Conservation (phyloP, 768 basidiomycete genomes). For the Suillus paluster region DNA sequence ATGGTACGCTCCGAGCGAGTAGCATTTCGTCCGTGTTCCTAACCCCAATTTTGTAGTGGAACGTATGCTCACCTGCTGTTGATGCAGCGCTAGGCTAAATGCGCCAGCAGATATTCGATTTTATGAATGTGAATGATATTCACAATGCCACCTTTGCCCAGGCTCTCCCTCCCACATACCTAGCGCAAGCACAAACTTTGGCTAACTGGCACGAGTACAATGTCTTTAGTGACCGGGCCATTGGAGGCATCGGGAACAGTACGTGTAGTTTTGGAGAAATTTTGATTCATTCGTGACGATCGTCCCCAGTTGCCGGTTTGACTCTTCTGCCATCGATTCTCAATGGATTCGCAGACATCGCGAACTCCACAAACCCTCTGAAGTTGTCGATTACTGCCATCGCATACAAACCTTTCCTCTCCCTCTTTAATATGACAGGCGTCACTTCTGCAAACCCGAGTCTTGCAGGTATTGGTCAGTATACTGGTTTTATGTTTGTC, state of each 20-base stretch:
- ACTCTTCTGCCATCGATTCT: conserved; percentile 67
- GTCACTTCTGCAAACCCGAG: conserved; percentile 52
- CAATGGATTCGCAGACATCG: conserved; percentile 54
- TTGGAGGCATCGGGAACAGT: conserved; percentile 72
- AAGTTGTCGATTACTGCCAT: conserved; percentile 64
- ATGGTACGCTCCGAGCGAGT: conserved; percentile 47
- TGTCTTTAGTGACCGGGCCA: conserved; percentile 58
- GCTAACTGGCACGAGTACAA: conserved; percentile 78
- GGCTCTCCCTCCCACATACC: conserved; percentile 49
- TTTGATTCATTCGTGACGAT: not conserved
- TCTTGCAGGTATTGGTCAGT: conserved; percentile 61
- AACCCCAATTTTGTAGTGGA: conserved; percentile 41
- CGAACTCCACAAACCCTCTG: conserved; percentile 51
- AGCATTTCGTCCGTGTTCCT: conserved; percentile 8
- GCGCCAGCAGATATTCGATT: conserved; percentile 61
- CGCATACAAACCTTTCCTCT: conserved; percentile 80
- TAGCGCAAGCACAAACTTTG: conserved; percentile 59
- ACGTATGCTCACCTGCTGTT: conserved; percentile 36
- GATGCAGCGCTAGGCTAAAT: not conserved
- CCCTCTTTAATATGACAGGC: conserved; percentile 78
- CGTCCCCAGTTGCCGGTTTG: conserved; percentile 61
- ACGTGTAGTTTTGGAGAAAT: conserved; percentile 12
- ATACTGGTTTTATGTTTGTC: not conserved
- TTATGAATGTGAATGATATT: conserved; percentile 72
- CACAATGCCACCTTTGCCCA: conserved; percentile 62